Conservation (phyloP, 2,329 filamentous ascomycete genomes). For the Alternaria sp. region DNA sequence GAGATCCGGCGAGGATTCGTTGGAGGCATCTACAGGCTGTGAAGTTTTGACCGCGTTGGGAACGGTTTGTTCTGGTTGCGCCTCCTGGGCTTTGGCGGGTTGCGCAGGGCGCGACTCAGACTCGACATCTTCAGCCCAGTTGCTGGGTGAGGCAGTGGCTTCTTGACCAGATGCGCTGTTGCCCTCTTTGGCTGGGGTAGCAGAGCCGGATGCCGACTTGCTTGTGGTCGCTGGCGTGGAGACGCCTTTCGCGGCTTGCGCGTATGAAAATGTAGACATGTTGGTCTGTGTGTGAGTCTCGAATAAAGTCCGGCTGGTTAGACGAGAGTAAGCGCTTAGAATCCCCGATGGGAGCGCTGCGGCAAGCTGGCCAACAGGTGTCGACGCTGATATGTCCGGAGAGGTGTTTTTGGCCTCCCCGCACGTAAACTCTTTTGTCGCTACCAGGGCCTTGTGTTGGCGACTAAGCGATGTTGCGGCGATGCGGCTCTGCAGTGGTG, state of each 20-base stretch:
- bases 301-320: constrained; percentile 10
- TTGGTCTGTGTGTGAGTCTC: constrained; percentile 19
- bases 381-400: constrained; percentile 49
- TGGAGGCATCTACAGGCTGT: constrained; percentile 33
- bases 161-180: constrained; percentile 33
- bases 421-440: constrained; percentile 41
- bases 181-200: constrained; percentile 54
- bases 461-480: constrained; percentile 6
- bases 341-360: constrained; percentile 46
- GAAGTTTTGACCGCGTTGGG: constrained; percentile 27
- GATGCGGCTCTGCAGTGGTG: constrained; percentile 15
- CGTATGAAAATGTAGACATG: constrained; percentile 80
- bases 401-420: constrained; percentile 54
- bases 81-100: constrained; percentile 33
- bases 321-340: constrained; percentile 27
- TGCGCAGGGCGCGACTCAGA: constrained; percentile 41
- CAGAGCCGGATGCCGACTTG: constrained; percentile 56
- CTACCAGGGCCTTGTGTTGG: constrained; percentile 30
- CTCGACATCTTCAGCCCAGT: constrained; percentile 61
- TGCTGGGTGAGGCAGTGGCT: constrained; percentile 48
- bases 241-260: constrained; percentile 90
- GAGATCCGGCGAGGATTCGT: constrained; percentile 62
- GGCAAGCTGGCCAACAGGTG: constrained; percentile 41
- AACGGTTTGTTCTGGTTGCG: constrained; percentile 24
- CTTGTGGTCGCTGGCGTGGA: constrained; percentile 56